Evolutionary conservation across 768 basidiomycete species (phyloP), one percentile per base, ranked within the genome.

Genomic region (Tulasnella sp.): DNA sequence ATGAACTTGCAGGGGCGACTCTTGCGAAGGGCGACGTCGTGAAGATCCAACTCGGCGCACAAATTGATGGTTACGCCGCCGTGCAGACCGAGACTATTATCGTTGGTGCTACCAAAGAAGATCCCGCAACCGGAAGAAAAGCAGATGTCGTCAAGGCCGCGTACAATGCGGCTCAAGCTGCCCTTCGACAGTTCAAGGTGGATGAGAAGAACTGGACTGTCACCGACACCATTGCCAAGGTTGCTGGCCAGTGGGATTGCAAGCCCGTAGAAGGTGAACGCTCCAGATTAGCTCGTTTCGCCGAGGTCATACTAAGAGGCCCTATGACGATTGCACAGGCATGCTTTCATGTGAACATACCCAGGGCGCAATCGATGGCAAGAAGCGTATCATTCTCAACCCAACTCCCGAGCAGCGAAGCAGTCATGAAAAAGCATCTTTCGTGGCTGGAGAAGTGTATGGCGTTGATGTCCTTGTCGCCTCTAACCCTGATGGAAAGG

Each of bases 51-150:
- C 89, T 99, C 81, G 98, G 98, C 72, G 96, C 97, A 28, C 98
- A 99, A 85, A 96, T 99, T 86, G 97, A 99, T 85, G 98, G 98
- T 80, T 98, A 94, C 86, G 96, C 97, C 28, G 92, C 96, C 78
- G 92, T 98, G 86, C 92, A 91, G 85, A 98, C 96, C 46, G 98
- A 99, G 87, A 98, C 97, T 77, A 86, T 99, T 84, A 91, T 98
- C 81, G 91, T 98, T 44, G 95, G 96, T 58, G 93, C 95, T 50
- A 92, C 91, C 78, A 87, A 89, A 34, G 88, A 90, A 79, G 88
- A 89, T 80, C 96, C 95, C 31, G 93, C 93, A 31, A 96, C 94
- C 3, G 98, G 95, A 73, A 88, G 93, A 81, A 92, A 92, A 69
- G 97, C 97, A 58, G 97, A 99, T 84, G 96, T 94, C 75, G 87